Conservation (phyloP, 1,139 yeast genomes). For the Zhuliangozyma blackwelliae region DNA sequence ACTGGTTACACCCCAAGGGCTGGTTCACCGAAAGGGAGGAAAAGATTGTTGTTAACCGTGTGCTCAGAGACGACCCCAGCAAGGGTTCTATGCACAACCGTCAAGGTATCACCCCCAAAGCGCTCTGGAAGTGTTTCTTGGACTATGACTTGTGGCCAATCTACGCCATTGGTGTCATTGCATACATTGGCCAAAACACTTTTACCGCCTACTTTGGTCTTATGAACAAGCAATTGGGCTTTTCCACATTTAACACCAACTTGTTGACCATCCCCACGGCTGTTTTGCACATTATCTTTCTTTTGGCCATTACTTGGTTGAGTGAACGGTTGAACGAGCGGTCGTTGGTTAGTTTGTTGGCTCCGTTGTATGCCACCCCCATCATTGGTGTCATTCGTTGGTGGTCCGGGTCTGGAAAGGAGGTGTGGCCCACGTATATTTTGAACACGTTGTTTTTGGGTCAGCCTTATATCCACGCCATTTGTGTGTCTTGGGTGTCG, state of each 20-base stretch:
- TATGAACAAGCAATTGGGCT: constrained; percentile 49
- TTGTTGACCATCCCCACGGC: constrained; percentile 47
- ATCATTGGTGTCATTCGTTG: constrained; percentile 40
- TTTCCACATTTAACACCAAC: constrained; percentile 51
- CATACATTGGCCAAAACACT: constrained; percentile 43
- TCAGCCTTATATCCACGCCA: constrained; percentile 48
- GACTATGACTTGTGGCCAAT: constrained; percentile 63
- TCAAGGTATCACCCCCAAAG: constrained; percentile 43
- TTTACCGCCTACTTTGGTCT: constrained; percentile 16
- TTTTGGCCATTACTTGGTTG: constrained; percentile 35
- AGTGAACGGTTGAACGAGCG: constrained; percentile 39
- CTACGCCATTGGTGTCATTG: constrained; percentile 47
- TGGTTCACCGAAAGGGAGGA: constrained; percentile 64
- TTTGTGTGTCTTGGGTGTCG: constrained; percentile 58
- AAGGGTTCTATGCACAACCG: constrained; percentile 69
- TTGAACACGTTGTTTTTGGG: constrained; percentile 46
- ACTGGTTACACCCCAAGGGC: constrained; percentile 48
- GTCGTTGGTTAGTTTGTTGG: constrained; percentile 25
- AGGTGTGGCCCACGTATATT: constrained; percentile 52
- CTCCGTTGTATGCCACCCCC: constrained; percentile 38
- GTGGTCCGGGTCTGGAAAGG: constrained; percentile 47
- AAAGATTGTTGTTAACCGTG: constrained; percentile 57
- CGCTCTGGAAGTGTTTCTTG: constrained; percentile 34
- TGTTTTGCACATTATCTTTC: constrained; percentile 14
- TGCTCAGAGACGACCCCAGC: constrained; percentile 63